Percentiles rank a stretch among this genome's conserved stretches.
These are phyloP conservation scores for Agaricales sp. DNA, from an alignment of 1,284 basidiomycete genomes.

Conservation along the genomic window DNA sequence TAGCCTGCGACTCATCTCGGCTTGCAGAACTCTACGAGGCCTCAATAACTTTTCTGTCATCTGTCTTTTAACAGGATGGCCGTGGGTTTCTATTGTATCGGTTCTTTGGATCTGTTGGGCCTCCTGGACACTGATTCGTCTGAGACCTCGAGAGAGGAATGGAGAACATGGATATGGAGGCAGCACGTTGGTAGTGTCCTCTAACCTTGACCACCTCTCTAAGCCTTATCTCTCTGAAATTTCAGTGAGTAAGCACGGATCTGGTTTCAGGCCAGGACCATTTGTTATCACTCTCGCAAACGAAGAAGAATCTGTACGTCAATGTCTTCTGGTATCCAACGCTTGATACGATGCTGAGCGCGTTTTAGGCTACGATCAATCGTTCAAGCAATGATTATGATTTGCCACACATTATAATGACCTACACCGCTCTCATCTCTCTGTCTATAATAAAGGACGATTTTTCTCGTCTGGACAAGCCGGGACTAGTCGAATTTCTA, in stretches of 20 bases:
- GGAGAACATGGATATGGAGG: conserved; percentile 83
- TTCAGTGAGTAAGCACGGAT: conserved; percentile 41
- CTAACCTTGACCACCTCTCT: conserved; percentile 1
- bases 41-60: too few species aligned
- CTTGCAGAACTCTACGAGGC: too few species aligned
- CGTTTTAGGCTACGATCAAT: background rate
- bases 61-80: conserved; percentile 75
- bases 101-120: conserved; percentile 66
- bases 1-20: conserved; percentile 11
- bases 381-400: conserved; percentile 27
- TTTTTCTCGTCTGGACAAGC: conserved; percentile 54
- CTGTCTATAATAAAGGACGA: conserved; percentile 81
- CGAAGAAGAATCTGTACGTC: background rate
- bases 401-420: conserved; percentile 82
- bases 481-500: conserved; percentile 55
- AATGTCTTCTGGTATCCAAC: background rate
- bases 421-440: conserved; percentile 78
- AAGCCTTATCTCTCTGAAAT: too few species aligned
- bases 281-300: conserved; percentile 37
- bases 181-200: conserved; percentile 54
- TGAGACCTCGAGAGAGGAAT: conserved; percentile 43
- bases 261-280: conserved; percentile 72
- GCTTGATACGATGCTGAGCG: background rate
- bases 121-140: conserved; percentile 37
- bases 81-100: conserved; percentile 78